These are phyloP conservation scores for Closterium sp. DNA, from an alignment of 139 green algal genomes.

Conservation along the genomic window DNA sequence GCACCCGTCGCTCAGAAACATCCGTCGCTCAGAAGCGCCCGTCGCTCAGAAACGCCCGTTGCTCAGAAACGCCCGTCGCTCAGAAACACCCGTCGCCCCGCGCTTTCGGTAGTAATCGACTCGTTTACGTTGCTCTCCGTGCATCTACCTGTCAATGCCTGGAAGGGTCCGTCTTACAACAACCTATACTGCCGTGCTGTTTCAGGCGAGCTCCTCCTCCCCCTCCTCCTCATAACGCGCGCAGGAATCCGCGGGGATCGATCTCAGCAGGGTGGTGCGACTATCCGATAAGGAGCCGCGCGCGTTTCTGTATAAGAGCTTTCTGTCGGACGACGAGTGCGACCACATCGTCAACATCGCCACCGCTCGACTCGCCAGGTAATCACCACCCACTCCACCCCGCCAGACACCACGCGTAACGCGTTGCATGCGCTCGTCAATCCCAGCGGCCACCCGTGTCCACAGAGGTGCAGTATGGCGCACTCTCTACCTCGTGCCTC, in stretches of 20 bases:
- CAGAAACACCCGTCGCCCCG: neutral
- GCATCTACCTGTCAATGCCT: neutral
- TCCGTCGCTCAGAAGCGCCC: no score
- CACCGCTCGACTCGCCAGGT: neutral
- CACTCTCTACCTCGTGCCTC: no score
- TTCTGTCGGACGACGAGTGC: conserved; percentile 53
- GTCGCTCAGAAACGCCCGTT: neutral
- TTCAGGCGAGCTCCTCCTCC: neutral
- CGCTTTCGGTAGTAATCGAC: neutral
- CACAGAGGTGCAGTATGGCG: no score
- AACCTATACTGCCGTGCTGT: neutral
- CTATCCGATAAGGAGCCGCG: conserved; percentile 16
- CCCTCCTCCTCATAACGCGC: neutral
- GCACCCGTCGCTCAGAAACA: neutral
- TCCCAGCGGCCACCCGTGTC: no score
- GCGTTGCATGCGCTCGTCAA: no score
- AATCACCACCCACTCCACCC: neutral
- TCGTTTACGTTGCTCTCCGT: neutral
- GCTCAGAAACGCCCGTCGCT: neutral
- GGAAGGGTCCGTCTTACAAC: neutral
- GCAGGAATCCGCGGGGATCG: neutral
- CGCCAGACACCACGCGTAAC: no score
- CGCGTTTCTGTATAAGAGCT: conserved; percentile 44
- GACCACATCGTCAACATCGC: conserved; percentile 48
- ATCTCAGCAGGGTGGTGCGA: neutral